Evolutionary conservation across 495 filamentous ascomycete genomes (phyloP), one percentile per base, ranked within the genome.

Genomic region (Lophiotrema nucula): DNA sequence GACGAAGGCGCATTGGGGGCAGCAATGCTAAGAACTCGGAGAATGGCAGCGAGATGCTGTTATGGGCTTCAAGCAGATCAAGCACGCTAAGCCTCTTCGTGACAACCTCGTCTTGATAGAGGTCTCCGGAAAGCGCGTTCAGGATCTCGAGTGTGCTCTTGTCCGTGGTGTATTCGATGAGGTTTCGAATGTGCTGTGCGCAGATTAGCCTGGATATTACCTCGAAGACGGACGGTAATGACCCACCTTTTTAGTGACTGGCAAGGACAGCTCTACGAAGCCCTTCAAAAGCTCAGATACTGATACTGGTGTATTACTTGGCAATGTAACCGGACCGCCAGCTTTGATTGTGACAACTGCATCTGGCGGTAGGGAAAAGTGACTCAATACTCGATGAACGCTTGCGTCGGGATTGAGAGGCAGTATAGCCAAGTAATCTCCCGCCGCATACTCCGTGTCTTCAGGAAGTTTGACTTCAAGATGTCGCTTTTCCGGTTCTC

Each of bases 381-480:
- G 41, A 8, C 19, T n/a, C 38, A 82, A 69, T 8, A 74, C 76
- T 15, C 83, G 74, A 24, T 74, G 72, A 35, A 88, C 77, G n/a
- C 71, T 80, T 22, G 74, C 72, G 51, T 73, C 74, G 8, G 82
- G 79, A 64, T 89, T 89, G 15, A 87, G 73, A 0, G 87, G 87
- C 0, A 89, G 72, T 8, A 89, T 76, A 1, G 86, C 83, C 0
- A 90, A 76, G 62, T 90, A 89, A 59, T 90, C 87, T 25, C 87
- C 87, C 11, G 81, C 78, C 38, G 76, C 74, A 68, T 89, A 90
- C 12, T 76, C 75, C 72, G 81, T 79, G 26, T 79, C 84, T 8
- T 71, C 75, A 0, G 87, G 86, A 0, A 90, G 71, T 47, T 81
- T 73, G 48, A 90, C 75, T 47, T 81, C 79, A 18, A 89, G 68